These are phyloP conservation scores for Eucalyptus cloeziana DNA, from an alignment of 345 rosid genomes.

Conservation along the genomic window DNA sequence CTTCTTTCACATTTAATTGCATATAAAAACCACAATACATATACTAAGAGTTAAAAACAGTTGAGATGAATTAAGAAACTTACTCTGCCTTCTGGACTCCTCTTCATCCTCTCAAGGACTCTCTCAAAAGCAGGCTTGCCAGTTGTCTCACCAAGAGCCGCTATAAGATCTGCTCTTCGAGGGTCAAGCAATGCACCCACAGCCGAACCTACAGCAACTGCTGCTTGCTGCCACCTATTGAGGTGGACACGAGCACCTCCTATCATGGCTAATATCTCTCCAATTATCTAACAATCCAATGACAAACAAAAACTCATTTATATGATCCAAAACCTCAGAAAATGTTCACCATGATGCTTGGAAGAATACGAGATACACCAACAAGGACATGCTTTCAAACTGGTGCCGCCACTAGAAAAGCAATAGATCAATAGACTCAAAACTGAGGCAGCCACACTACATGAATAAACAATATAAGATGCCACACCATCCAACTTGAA, in stretches of 20 bases:
- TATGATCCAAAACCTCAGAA: not conserved
- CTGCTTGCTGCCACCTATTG: conserved; percentile 32
- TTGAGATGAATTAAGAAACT: not conserved
- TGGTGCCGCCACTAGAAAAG: not conserved
- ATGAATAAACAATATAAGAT: not conserved
- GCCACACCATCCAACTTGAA: not conserved
- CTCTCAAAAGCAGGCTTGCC: conserved; percentile 32
- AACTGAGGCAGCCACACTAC: not conserved
- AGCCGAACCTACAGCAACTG: conserved; percentile 27
- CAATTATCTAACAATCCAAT: not conserved
- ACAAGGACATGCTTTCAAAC: not conserved
- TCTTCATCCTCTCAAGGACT: conserved; percentile 30
- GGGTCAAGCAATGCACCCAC: conserved; percentile 32
- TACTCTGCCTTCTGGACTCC: conserved; percentile 21
- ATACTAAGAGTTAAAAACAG: not conserved
- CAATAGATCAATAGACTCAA: not conserved
- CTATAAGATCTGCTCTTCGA: conserved; percentile 31
- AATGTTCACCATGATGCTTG: not conserved
- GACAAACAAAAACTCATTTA: not conserved
- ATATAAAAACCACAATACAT: not conserved
- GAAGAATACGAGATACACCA: not conserved
- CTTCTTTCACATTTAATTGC: not conserved
- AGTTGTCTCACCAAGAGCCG: conserved; percentile 31
- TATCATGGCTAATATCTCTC: not conserved
- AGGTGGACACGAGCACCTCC: conserved; percentile 10